Evolutionary conservation across 192 early-diverging fungal genomes (phyloP), one percentile per base, ranked within the genome.

Genomic region (Coemansia sp.): DNA sequence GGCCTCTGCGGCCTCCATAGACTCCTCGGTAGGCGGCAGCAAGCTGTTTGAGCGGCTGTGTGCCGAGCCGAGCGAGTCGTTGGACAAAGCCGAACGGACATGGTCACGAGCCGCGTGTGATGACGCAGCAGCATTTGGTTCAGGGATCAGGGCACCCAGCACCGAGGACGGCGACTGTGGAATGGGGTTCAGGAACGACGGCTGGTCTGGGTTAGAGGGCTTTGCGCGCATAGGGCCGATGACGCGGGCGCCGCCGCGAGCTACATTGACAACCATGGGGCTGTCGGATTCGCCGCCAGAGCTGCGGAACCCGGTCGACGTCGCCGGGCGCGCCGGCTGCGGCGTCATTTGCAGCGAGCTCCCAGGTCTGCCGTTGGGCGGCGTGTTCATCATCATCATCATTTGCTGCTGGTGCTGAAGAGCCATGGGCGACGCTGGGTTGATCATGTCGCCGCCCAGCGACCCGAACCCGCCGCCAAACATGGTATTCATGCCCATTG

Each of bases 401-500:
- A 65, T 53, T 17, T 68, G 77, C 17, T 68, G 65, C 61, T 78
- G 75, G 28, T 64, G 64, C 22, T 68, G 78, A n/a, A 66, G 65
- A 9, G 66, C 57, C 41, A 72, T 54, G 32, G 78, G 71, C 53
- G 73, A 81, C 67, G 56, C n/a, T 39, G 68, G 61, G 41, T 53
- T 66, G 6, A 67, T 64, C 45, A 64, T 69, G 39, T 67, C 73
- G 22, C 67, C 66, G 12, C 79, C 75, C 68, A 82, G 67, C 18
- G 79, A 74, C 12, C 79, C 79, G 71, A 82, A 82, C 1, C 79
- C 79, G 36, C 79, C 75, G 58, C 79, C 75, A 68, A 82, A 82
- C 9, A 82, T 52, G 22, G 28, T 66, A 20, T 64, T 67, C 53
- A 82, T 61, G 18, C 79, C 75, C 61, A 68, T 65, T 61, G 67